phyloP scores from a whole-genome alignment of 1,284 basidiomycete species.

The Peniophora sp. region DNA sequence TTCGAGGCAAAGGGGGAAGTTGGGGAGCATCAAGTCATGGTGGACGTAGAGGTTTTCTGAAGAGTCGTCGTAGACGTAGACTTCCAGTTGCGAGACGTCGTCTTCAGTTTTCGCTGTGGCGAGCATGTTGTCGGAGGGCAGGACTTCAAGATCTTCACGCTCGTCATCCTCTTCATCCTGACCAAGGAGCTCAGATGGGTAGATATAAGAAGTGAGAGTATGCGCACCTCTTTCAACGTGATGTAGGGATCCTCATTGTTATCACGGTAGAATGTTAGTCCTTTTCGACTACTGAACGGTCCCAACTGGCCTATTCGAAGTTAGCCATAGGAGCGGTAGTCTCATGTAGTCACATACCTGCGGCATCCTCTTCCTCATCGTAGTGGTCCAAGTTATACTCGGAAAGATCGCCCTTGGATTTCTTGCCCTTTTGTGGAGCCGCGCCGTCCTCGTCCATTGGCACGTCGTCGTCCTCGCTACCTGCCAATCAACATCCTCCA shows the following conservation, averaged over 20 bases:
- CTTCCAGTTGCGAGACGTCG: slow-evolving; percentile 92
- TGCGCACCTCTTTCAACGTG: slow-evolving; percentile 82
- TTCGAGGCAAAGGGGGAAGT: slow-evolving; percentile 97
- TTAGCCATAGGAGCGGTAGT: slow-evolving; percentile 4
- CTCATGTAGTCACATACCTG: slow-evolving; percentile 8
- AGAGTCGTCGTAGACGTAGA: slow-evolving; percentile 90
- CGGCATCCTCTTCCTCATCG: slow-evolving; percentile 77
- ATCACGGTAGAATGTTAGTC: slow-evolving; percentile 84
- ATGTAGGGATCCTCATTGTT: slow-evolving; percentile 97
- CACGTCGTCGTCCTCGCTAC: slow-evolving; percentile 39
- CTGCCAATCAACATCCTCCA: slow-evolving; percentile 13
- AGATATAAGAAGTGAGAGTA: neutral
- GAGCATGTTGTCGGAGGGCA: slow-evolving; percentile 88
- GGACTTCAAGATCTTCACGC: slow-evolving; percentile 84
- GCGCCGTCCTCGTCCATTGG: slow-evolving; percentile 62
- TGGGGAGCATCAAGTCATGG: slow-evolving; percentile 96
- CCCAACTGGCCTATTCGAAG: slow-evolving; percentile 52
- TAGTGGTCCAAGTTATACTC: slow-evolving; percentile 93
- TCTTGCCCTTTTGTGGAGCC: slow-evolving; percentile 20
- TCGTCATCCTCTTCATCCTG: slow-evolving; percentile 78
- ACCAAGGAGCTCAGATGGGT: slow-evolving; percentile 5
- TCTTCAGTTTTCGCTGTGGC: slow-evolving; percentile 95
- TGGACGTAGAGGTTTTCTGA: slow-evolving; percentile 94
- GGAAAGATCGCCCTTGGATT: slow-evolving; percentile 65
- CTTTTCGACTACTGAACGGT: slow-evolving; percentile 95